Evolutionary conservation across 2,329 filamentous ascomycete species (phyloP).

Genomic region (Trematosphaeria pertusa): DNA sequence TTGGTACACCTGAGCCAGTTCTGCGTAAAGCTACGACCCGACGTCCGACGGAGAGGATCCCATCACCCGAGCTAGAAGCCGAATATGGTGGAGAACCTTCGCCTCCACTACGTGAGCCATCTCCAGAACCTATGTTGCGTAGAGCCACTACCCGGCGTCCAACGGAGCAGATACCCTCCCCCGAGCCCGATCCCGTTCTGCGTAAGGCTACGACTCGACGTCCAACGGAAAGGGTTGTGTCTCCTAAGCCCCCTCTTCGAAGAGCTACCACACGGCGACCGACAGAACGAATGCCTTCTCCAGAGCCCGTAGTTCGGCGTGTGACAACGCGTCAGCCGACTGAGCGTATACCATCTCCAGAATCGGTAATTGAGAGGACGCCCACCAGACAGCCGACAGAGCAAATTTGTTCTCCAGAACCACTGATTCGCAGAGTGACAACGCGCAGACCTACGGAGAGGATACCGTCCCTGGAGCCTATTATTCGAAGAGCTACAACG

Average conservation of each 20-base stretch:
- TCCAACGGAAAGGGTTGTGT: background rate
- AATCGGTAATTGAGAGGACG: background rate
- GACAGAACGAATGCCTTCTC: background rate
- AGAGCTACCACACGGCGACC: background rate
- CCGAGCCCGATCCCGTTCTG: background rate
- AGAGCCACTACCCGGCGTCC: background rate
- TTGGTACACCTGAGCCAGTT: slow-evolving; percentile 2
- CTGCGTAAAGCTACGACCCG: slow-evolving; percentile 7
- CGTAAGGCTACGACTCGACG: background rate
- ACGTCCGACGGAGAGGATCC: background rate
- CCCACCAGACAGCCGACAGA: background rate
- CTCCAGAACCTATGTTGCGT: background rate
- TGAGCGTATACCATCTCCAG: background rate
- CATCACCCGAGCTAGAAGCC: background rate
- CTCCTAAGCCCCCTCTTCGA: background rate
- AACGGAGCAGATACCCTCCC: background rate
- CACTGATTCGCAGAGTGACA: background rate
- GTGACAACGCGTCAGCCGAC: background rate
- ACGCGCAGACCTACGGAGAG: background rate
- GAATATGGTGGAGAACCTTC: too few species aligned
- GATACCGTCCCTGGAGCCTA: background rate
- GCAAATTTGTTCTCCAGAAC: background rate
- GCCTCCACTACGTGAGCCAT: background rate
- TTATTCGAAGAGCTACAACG: background rate
- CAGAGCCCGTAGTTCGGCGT: background rate